These are phyloP conservation scores for Dryas alaskensis DNA, from an alignment of 306 rosid species.

Conservation along the genomic window DNA sequence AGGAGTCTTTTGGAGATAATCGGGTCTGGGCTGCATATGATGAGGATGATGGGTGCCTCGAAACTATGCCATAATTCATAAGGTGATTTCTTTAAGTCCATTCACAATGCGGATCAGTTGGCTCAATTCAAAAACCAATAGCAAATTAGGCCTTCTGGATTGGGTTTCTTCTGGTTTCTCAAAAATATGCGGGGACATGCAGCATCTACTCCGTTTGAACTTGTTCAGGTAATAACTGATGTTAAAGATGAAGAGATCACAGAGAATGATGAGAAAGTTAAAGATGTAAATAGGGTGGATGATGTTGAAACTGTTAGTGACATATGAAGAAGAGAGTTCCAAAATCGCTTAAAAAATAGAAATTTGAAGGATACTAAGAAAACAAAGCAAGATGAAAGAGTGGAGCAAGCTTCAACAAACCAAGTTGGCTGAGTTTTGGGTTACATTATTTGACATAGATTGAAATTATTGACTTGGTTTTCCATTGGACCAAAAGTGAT, in stretches of 20 bases:
- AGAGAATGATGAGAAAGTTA: too few relatives aligned
- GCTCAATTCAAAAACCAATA: conserved; percentile 55
- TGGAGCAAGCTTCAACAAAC: conserved; percentile 2
- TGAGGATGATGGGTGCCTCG: conserved; percentile 73
- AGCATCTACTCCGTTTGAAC: too few relatives aligned
- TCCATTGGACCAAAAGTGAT: not conserved
- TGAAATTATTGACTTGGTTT: conserved; percentile 4
- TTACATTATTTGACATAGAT: conserved; percentile 53
- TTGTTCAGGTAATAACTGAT: too few relatives aligned
- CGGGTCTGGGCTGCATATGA: conserved; percentile 80
- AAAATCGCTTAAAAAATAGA: too few relatives aligned
- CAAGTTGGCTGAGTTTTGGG: conserved; percentile 35
- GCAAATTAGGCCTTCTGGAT: conserved; percentile 45
- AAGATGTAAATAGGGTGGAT: too few relatives aligned
- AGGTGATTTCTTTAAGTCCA: conserved; percentile 49
- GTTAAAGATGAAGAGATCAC: too few relatives aligned
- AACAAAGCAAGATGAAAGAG: conserved; percentile 4
- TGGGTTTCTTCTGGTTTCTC: conserved; percentile 63
- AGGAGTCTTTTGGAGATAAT: conserved; percentile 48
- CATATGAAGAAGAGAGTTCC: too few relatives aligned
- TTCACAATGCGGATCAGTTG: conserved; percentile 57
- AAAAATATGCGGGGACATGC: conserved; percentile 53
- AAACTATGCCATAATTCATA: conserved; percentile 57
- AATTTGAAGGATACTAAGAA: not conserved
- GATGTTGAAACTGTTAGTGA: too few relatives aligned